Conservation (phyloP, 1,284 basidiomycete species). For the Tremellales sp. region DNA sequence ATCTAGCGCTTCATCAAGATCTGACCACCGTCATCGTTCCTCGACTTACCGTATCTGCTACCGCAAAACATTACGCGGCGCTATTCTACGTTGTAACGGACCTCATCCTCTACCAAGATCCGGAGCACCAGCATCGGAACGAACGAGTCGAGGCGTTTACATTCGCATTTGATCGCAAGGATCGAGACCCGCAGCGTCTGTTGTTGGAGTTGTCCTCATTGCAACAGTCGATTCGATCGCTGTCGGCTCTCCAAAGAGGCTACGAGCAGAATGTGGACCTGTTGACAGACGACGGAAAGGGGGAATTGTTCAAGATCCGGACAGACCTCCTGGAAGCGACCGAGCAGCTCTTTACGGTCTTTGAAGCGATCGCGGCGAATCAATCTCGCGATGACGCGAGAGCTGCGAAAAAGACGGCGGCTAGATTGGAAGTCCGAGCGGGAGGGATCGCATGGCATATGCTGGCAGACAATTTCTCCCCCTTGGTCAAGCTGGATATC, state of each 20-base stretch:
- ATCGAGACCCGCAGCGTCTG: conserved; percentile 62
- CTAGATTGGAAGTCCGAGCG: conserved; percentile 76
- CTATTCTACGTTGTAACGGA: conserved; percentile 87
- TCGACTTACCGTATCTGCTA: conserved; percentile 83
- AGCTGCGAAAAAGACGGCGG: conserved; percentile 71
- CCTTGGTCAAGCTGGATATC: conserved; percentile 82
- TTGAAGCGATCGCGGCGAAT: conserved; percentile 76
- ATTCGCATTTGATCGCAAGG: conserved; percentile 86
- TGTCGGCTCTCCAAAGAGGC: conserved; percentile 54
- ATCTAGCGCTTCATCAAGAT: conserved; percentile 80
- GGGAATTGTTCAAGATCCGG: conserved; percentile 60
- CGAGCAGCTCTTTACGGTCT: conserved; percentile 79
- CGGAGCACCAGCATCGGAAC: conserved; percentile 68
- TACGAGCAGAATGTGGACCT: conserved; percentile 56
- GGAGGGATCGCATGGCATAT: conserved; percentile 92
- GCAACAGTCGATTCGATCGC: conserved; percentile 69
- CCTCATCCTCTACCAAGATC: conserved; percentile 82
- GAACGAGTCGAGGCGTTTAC: conserved; percentile 78
- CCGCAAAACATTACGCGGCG: conserved; percentile 76
- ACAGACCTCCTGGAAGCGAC: conserved; percentile 70
- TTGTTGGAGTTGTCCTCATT: conserved; percentile 65
- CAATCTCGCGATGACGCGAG: conserved; percentile 66
- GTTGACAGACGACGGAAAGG: conserved; percentile 54
- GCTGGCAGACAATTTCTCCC: conserved; percentile 66
- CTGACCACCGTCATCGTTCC: conserved; percentile 76